These are phyloP conservation scores for Magnaporthiopsis rhizophila DNA, from an alignment of 2,329 filamentous ascomycete genomes.

Conservation along the genomic window DNA sequence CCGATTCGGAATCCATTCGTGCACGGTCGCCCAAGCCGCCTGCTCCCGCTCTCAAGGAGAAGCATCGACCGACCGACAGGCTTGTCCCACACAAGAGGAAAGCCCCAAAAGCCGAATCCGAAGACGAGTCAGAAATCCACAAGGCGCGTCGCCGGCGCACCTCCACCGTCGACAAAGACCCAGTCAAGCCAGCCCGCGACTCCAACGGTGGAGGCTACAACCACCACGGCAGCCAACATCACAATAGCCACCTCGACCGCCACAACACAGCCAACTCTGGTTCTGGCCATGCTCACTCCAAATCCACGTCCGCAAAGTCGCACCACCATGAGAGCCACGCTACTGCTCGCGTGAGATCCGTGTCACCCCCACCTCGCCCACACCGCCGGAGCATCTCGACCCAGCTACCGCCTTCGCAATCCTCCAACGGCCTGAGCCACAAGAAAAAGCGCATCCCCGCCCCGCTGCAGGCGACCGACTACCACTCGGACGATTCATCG, in stretches of 20 bases:
- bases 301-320: constrained; percentile 22
- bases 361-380: constrained; percentile 48
- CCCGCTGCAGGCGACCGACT: constrained; percentile 54
- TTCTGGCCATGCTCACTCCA: constrained; percentile 18
- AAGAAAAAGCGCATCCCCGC: constrained; percentile 57
- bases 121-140: constrained; percentile 47
- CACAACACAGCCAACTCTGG: neutral
- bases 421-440: constrained; percentile 44
- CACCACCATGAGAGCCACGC: constrained; percentile 23
- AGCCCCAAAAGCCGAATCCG: constrained; percentile 44
- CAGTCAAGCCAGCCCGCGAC: constrained; percentile 14
- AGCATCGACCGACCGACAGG: constrained; percentile 34
- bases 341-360: constrained; percentile 37
- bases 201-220: constrained; percentile 28
- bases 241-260: neutral
- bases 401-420: constrained; percentile 44
- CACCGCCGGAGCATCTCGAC: constrained; percentile 60
- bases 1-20: constrained; percentile 46
- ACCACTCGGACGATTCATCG: constrained; percentile 61
- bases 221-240: constrained; percentile 18
- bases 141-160: constrained; percentile 47
- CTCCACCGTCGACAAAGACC: constrained; percentile 29
- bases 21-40: constrained; percentile 33
- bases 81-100: constrained; percentile 44
- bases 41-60: constrained; percentile 34